phyloP scores from a whole-genome alignment of 768 basidiomycete species.

The Rhizopogon vulgaris region DNA sequence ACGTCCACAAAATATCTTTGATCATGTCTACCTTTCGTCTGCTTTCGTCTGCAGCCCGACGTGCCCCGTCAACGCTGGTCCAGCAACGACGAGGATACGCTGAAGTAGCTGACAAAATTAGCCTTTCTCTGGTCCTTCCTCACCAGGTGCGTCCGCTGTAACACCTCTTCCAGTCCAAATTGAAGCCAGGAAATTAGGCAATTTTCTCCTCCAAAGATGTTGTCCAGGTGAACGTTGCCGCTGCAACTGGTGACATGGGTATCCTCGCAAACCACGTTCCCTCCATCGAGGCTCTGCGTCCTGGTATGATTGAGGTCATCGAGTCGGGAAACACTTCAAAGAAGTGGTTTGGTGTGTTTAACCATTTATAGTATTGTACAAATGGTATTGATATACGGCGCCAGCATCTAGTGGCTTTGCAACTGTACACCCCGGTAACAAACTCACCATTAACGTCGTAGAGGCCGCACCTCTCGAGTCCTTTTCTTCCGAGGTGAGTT shows the following conservation, averaged over 20 bases:
- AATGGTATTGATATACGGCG: slow-evolving; percentile 2
- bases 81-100: slow-evolving; percentile 82
- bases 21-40: slow-evolving; percentile 76
- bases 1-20: slow-evolving; percentile 6
- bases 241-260: slow-evolving; percentile 97
- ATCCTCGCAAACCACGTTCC: slow-evolving; percentile 98
- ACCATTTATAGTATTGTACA: neutral
- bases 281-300: slow-evolving; percentile 91
- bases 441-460: slow-evolving; percentile 92
- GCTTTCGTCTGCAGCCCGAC: slow-evolving; percentile 56
- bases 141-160: slow-evolving; percentile 67
- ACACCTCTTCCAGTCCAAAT: slow-evolving; percentile 6
- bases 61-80: slow-evolving; percentile 44
- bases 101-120: slow-evolving; percentile 85
- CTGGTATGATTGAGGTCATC: slow-evolving; percentile 92
- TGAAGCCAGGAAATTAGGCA: slow-evolving; percentile 43
- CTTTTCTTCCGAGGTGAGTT: slow-evolving; percentile 81
- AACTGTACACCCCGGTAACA: slow-evolving; percentile 96
- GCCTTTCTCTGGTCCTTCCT: slow-evolving; percentile 88
- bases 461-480: slow-evolving; percentile 91
- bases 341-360: slow-evolving; percentile 91
- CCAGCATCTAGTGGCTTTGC: slow-evolving; percentile 95
- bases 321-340: slow-evolving; percentile 72
- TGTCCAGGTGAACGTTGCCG: slow-evolving; percentile 91
- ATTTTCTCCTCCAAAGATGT: slow-evolving; percentile 90